phyloP scores from a whole-genome alignment of 306 rosid genomes.

The Begonia loranthoides region DNA sequence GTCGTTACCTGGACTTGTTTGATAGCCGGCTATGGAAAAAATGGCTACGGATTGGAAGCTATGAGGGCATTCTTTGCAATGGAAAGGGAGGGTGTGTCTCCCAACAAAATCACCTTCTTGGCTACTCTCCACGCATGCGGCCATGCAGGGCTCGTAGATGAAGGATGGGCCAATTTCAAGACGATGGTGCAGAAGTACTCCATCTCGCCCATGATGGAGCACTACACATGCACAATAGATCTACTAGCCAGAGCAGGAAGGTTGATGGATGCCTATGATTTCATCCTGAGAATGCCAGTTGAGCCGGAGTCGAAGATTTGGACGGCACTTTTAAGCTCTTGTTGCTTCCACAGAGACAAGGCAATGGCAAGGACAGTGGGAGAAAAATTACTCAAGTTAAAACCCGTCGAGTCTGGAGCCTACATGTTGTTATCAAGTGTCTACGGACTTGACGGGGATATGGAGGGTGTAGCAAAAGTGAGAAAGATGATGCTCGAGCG shows the following conservation, averaged over 20 bases:
- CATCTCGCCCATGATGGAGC: conserved; percentile 20
- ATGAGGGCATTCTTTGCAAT: conserved; percentile 12
- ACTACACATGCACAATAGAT: conserved; percentile 26
- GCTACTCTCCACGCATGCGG: conserved; percentile 21
- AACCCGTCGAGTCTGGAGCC: conserved; percentile 22
- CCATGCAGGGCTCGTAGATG: conserved; percentile 21
- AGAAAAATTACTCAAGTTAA: conserved; percentile 9
- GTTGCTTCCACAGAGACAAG: conserved; percentile 10
- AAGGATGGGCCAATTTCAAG: conserved; percentile 18
- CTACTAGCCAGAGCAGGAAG: conserved; percentile 14
- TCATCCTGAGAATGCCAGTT: conserved; percentile 18
- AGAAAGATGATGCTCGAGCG: conserved; percentile 12
- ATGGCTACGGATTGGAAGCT: conserved; percentile 18
- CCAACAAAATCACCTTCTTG: conserved; percentile 20
- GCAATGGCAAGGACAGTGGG: conserved; percentile 15
- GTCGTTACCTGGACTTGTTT: conserved; percentile 25
- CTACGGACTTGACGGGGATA: conserved; percentile 19
- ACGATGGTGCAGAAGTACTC: conserved; percentile 13
- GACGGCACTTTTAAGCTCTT: conserved; percentile 18
- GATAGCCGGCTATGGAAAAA: conserved; percentile 15
- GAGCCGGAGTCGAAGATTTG: conserved; percentile 15
- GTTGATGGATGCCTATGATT: conserved; percentile 13
- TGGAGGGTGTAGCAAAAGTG: conserved; percentile 13
- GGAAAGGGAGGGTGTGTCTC: conserved; percentile 18
- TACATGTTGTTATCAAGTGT: conserved; percentile 20